Percentiles rank a stretch among this genome's conserved stretches.
These are phyloP conservation scores for Corylus heterophylla DNA, from an alignment of 306 rosid species.

Conservation along the genomic window DNA sequence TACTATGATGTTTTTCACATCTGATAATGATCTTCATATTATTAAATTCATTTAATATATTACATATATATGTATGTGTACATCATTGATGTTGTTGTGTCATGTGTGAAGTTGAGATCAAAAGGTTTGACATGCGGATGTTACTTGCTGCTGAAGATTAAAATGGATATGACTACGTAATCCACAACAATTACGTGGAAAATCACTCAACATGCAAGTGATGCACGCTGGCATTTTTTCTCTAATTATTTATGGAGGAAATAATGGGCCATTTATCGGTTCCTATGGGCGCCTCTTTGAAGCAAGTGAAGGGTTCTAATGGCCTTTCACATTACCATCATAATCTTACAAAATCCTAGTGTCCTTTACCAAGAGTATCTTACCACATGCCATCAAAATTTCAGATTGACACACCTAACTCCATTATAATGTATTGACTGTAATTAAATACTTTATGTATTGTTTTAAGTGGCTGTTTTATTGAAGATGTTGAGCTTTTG, in stretches of 20 bases:
- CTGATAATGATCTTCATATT: background rate
- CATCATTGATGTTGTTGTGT: background rate
- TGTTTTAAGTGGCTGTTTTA: too few species aligned
- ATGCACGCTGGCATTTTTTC: background rate
- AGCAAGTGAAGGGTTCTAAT: too few species aligned
- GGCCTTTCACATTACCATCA: too few species aligned
- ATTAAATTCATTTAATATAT: background rate
- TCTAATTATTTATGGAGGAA: background rate
- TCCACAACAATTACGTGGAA: background rate
- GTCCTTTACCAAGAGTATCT: too few species aligned
- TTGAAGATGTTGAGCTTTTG: too few species aligned
- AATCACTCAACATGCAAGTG: background rate
- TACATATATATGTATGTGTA: background rate
- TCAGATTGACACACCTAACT: too few species aligned
- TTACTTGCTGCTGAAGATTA: background rate
- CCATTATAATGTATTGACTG: too few species aligned
- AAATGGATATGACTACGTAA: background rate
- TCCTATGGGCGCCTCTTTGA: background rate
- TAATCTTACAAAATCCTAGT: too few species aligned
- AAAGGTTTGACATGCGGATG: background rate
- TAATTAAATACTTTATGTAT: too few species aligned
- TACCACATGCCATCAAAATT: too few species aligned
- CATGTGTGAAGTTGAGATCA: background rate
- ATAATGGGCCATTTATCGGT: background rate
- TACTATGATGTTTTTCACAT: background rate